Percentiles rank a stretch among this genome's conserved stretches.
These are phyloP conservation scores for Antitrichia curtipendula DNA, from an alignment of 225 moss, liverwort and hornwort species.

Conservation along the genomic window DNA sequence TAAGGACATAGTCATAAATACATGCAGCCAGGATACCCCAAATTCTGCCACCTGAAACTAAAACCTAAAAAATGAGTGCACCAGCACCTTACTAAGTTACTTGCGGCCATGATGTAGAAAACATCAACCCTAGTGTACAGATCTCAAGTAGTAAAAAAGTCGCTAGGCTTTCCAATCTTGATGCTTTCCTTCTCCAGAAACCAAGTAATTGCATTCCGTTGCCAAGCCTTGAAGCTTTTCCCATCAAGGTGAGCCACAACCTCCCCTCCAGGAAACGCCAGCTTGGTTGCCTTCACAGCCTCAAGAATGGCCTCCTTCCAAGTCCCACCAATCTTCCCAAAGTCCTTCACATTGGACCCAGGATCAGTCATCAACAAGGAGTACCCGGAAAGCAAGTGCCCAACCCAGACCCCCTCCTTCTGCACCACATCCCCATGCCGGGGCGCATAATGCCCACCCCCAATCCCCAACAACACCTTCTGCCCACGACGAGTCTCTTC, in stretches of 20 bases:
- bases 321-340: constrained; percentile 42
- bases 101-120: background rate
- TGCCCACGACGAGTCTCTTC: constrained; percentile 39
- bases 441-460: constrained; percentile 87
- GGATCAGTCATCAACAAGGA: constrained; percentile 75
- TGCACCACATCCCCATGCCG: constrained; percentile 71
- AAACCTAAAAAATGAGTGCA: background rate
- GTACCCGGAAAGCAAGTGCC: constrained; percentile 74
- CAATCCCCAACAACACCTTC: constrained; percentile 69
- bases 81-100: background rate
- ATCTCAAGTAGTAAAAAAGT: constrained; percentile 9
- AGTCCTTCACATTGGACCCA: constrained; percentile 8
- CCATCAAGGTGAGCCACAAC: constrained; percentile 67
- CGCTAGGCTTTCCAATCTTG: constrained; percentile 44
- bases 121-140: background rate
- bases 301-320: constrained; percentile 75
- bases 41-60: background rate
- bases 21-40: background rate
- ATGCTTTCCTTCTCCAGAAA: constrained; percentile 65
- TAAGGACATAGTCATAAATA: background rate
- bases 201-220: constrained; percentile 62
- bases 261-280: constrained; percentile 68
- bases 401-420: constrained; percentile 84
- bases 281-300: constrained; percentile 50
- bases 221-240: constrained; percentile 93